A percentile compares a stretch with the other conserved stretches of the same genome.
These are phyloP conservation scores for Eimeria maxima DNA, from an alignment of 169 alveolate species.

Conservation along the genomic window DNA sequence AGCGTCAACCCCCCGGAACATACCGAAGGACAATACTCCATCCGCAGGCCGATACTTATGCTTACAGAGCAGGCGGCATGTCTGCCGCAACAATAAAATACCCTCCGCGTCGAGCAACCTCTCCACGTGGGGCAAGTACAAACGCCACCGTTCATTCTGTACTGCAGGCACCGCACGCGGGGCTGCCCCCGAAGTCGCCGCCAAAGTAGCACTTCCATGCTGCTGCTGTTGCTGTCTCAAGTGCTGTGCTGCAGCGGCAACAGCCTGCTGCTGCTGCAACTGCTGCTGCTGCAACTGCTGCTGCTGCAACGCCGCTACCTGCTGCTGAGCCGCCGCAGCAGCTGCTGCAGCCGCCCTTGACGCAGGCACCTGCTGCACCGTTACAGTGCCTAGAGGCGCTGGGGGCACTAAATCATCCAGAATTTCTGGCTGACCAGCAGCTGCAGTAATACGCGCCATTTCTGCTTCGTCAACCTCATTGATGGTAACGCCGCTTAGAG, in stretches of 20 bases:
- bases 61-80: constrained; percentile 79
- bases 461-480: constrained; percentile 71
- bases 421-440: constrained; percentile 35
- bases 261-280: constrained; percentile 12
- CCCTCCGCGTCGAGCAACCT: constrained; percentile 83
- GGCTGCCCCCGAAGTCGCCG: constrained; percentile 57
- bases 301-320: constrained; percentile 38
- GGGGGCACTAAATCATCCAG: constrained; percentile 71
- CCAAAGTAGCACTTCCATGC: constrained; percentile 11
- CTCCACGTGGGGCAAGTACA: constrained; percentile 77
- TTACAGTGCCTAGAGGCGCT: constrained; percentile 73
- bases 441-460: constrained; percentile 67
- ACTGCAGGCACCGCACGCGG: constrained; percentile 67
- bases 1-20: constrained; percentile 84
- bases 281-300: constrained; percentile 75
- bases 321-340: constrained; percentile 61
- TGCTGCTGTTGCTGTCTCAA: constrained; percentile 66
- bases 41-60: constrained; percentile 84
- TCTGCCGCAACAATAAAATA: constrained; percentile 81
- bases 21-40: constrained; percentile 74
- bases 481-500: constrained; percentile 73
- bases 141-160: constrained; percentile 82
- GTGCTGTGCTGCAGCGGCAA: constrained; percentile 45
- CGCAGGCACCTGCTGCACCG: constrained; percentile 77
- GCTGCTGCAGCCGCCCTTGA: constrained; percentile 59